Base-by-base conservation (phyloP, 1,284 basidiomycete species). In the Mixia osmundae region DNA sequence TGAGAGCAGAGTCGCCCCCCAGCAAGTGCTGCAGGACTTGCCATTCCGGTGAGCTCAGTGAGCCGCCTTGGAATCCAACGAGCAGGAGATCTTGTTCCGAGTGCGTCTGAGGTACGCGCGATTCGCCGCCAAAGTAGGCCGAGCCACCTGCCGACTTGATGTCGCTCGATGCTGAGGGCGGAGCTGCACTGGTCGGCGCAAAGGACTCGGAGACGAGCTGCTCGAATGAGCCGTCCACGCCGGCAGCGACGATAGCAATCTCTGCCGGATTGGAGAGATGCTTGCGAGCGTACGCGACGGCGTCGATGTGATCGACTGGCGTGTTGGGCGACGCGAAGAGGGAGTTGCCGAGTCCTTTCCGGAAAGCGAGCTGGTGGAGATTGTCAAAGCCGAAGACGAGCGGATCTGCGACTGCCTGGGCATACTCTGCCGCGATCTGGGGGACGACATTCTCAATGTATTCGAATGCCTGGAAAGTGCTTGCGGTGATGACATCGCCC, bases 311-410 rank as follows among this genome's bases (percentile, higher is more conserved):
- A 36, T 71, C 66, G 45, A 83, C 61, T 47, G 65, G 61, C 42
- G 61, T 61, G 53, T 76, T 68, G n/a, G 69, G 60, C 11, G 71
- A 62, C 19, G 80, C 74, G 58, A 78, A 83, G 45, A 91, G 66
- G 29, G 80, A 76, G 50, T 77, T 68, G 51, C 83, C 82, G 50
- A 94, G 76, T 20, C 85, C 80, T 37, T 64, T 63, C 52, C 82
- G 79, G 75, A 91, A 91, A 30, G 85, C 85, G 39, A 85, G 62
- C 30, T 67, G 59, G 56, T 91, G 85, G 14, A 82, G 82, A 35
- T 74, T 59, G 54, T 94, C 85, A 40, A 85, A 39, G 22, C 77
- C 77, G 44, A 62, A 61, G 2, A 67, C 66, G 11, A 64, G 62
- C 11, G 79, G 69, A 45, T 75, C 61, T 27, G 62, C 55, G 35